Evolutionary conservation across 768 basidiomycete species (phyloP).

Genomic region (Kwoniella sp.): DNA sequence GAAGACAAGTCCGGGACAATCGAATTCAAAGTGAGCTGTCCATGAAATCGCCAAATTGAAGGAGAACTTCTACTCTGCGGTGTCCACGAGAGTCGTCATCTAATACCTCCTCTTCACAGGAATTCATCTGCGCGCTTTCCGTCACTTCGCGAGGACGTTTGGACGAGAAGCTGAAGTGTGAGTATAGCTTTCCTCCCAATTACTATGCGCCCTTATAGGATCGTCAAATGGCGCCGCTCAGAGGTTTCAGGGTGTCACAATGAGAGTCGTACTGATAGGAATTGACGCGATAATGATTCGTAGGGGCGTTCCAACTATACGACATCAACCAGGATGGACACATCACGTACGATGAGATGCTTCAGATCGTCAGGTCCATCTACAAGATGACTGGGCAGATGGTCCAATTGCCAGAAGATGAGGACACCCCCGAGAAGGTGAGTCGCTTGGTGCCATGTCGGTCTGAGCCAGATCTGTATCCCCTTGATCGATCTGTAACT

Average conservation of each 20-base stretch:
- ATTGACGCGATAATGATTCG: neutral
- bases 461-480: too few relatives aligned
- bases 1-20: constrained; percentile 66
- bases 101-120: constrained; percentile 24
- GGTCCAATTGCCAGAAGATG: constrained; percentile 97
- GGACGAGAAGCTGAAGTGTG: constrained; percentile 98
- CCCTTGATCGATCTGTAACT: too few relatives aligned
- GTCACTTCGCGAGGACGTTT: constrained; percentile 88
- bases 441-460: too few relatives aligned
- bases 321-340: constrained; percentile 98
- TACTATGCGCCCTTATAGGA: too few relatives aligned
- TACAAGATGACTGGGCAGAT: constrained; percentile 99
- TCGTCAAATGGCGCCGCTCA: neutral
- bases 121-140: constrained; percentile 93
- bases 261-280: constrained; percentile 1
- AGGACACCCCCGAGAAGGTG: constrained; percentile 99
- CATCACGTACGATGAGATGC: constrained; percentile 99
- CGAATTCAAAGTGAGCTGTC: constrained; percentile 84
- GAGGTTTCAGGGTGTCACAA: too few relatives aligned
- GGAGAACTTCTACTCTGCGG: neutral
- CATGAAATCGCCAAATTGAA: too few relatives aligned
- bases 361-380: constrained; percentile 94
- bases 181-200: too few relatives aligned
- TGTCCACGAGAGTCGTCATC: too few relatives aligned
- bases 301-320: constrained; percentile 99